Percentiles rank a stretch among this genome's conserved stretches.
These are phyloP conservation scores for Colletotrichum graminicola DNA, from an alignment of 2,329 filamentous ascomycete genomes.

Conservation along the genomic window DNA sequence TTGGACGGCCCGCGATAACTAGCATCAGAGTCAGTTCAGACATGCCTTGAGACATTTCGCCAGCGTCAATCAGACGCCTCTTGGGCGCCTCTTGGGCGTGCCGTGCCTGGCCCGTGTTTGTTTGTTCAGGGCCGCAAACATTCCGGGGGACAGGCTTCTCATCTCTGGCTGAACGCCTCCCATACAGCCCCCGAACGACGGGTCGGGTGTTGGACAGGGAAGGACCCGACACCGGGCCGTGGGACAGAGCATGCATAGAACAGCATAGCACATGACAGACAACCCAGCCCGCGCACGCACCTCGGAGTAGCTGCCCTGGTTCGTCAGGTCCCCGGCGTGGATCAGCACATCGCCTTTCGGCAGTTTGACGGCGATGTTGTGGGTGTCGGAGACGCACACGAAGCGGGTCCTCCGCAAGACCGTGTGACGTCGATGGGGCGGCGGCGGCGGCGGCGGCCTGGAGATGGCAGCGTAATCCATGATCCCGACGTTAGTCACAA, in stretches of 20 bases:
- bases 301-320: conserved; percentile 73
- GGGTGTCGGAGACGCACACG: conserved; percentile 83
- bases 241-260: not conserved
- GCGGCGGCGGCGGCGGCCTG: not conserved
- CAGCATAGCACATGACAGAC: too few relatives aligned
- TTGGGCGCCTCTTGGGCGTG: not conserved
- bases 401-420: conserved; percentile 68
- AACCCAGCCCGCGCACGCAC: conserved; percentile 47
- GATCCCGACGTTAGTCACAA: conserved; percentile 11
- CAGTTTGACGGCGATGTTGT: conserved; percentile 74
- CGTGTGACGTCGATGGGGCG: conserved; percentile 1
- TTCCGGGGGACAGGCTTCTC: conserved; percentile 1
- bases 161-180: conserved; percentile 22
- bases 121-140: conserved; percentile 28
- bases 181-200: conserved; percentile 13
- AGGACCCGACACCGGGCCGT: not conserved
- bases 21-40: conserved; percentile 4
- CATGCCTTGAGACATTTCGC: not conserved
- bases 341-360: conserved; percentile 81
- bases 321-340: conserved; percentile 82
- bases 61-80: not conserved
- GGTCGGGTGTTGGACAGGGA: conserved; percentile 14
- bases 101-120: not conserved
- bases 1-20: conserved; percentile 69
- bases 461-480: conserved; percentile 26